Percentiles rank a stretch among this genome's conserved stretches.
phyloP scores from a whole-genome alignment of 2,329 filamentous ascomycete genomes.

The Penicillium sp. region DNA sequence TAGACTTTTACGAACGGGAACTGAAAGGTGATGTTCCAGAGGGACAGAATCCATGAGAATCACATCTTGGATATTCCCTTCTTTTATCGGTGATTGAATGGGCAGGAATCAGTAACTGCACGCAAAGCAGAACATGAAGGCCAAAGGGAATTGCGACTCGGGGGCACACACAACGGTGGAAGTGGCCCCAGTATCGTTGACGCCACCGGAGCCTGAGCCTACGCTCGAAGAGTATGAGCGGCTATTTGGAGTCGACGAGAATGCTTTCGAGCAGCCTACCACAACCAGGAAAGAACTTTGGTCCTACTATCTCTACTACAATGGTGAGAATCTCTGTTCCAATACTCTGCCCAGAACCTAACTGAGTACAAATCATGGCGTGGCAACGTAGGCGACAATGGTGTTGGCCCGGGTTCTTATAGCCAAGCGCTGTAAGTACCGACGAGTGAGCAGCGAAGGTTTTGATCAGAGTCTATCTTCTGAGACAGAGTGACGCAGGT shows the following conservation, averaged over 20 bases:
- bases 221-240: conserved; percentile 29
- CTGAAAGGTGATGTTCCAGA: too few relatives aligned
- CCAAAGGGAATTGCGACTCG: neutral
- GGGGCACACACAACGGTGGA: conserved; percentile 11
- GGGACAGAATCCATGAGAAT: too few relatives aligned
- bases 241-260: conserved; percentile 34
- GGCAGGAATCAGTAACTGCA: too few relatives aligned
- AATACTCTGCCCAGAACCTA: too few relatives aligned
- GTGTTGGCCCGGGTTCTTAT: conserved; percentile 39
- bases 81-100: neutral
- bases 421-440: conserved; percentile 33
- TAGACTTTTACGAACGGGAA: too few relatives aligned
- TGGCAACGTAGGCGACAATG: conserved; percentile 35
- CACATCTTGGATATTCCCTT: neutral
- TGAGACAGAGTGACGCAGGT: conserved; percentile 16
- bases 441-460: neutral
- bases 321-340: conserved; percentile 20
- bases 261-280: conserved; percentile 34
- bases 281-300: conserved; percentile 39
- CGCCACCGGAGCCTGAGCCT: conserved; percentile 2
- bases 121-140: neutral
- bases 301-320: conserved; percentile 43
- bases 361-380: neutral
- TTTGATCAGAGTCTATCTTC: neutral
- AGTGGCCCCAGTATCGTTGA: conserved; percentile 7